A percentile compares a stretch with the other conserved stretches of the same genome.
Evolutionary conservation across 768 basidiomycete genomes (phyloP).

Genomic region (Kwoniella newhampshirensis): DNA sequence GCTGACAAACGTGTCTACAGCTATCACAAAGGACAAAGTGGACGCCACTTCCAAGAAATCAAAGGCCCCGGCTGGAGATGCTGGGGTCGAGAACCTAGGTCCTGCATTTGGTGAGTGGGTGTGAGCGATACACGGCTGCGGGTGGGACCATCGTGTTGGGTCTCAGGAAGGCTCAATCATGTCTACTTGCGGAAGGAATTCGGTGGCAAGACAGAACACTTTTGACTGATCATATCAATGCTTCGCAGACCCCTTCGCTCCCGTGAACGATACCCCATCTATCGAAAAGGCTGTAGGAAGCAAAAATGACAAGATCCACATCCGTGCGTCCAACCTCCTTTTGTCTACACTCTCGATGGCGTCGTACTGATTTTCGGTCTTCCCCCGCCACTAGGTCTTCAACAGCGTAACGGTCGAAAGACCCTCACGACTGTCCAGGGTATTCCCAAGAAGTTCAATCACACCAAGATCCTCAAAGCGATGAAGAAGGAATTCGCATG

Average conservation of each 20-base stretch:
- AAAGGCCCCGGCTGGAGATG: slow-evolving; percentile 34
- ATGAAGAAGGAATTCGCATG: slow-evolving; percentile 99
- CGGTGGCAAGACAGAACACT: background rate
- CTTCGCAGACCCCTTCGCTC: slow-evolving; percentile 18
- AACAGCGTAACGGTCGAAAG: slow-evolving; percentile 98
- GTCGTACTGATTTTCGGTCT: background rate
- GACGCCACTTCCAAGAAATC: slow-evolving; percentile 46
- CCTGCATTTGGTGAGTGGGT: slow-evolving; percentile 41
- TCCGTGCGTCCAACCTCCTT: slow-evolving; percentile 43
- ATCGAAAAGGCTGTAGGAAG: slow-evolving; percentile 48
- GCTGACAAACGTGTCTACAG: slow-evolving; percentile 1
- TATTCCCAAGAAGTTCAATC: slow-evolving; percentile 88
- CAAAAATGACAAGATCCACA: slow-evolving; percentile 53
- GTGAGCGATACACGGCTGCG: background rate
- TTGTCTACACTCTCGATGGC: background rate
- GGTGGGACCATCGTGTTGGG: background rate
- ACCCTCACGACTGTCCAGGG: slow-evolving; percentile 97
- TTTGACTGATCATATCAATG: background rate
- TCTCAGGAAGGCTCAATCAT: background rate
- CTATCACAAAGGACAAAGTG: slow-evolving; percentile 34
- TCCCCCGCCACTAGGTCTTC: slow-evolving; percentile 62
- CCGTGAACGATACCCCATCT: slow-evolving; percentile 41
- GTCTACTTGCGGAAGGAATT: background rate
- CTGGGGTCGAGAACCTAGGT: slow-evolving; percentile 46
- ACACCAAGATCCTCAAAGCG: slow-evolving; percentile 96